These are phyloP conservation scores for Haplographium delicatum DNA, from an alignment of 495 filamentous ascomycete genomes.

Conservation along the genomic window DNA sequence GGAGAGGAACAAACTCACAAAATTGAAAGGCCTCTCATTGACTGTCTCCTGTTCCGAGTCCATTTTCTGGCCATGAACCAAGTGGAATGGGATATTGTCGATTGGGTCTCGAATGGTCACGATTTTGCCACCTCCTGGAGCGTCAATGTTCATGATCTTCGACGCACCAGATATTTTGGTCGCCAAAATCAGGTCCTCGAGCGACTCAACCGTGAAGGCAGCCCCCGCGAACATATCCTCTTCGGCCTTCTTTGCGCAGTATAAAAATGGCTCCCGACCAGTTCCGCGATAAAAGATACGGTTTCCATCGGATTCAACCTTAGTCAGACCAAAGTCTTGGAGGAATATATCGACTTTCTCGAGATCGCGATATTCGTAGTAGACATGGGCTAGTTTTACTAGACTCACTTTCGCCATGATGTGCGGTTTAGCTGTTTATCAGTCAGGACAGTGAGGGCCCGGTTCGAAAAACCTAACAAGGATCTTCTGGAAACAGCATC, in stretches of 20 bases:
- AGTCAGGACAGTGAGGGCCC: too few relatives aligned
- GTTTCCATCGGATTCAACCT: conserved; percentile 37
- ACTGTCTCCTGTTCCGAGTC: conserved; percentile 34
- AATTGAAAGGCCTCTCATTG: conserved; percentile 41
- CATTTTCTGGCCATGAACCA: conserved; percentile 49
- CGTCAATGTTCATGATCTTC: conserved; percentile 44
- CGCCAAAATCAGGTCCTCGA: conserved; percentile 48
- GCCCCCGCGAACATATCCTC: conserved; percentile 49
- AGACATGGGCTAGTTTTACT: conserved; percentile 53
- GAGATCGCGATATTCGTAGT: conserved; percentile 50
- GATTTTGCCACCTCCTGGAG: conserved; percentile 53
- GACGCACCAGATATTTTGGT: conserved; percentile 40
- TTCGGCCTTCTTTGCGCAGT: conserved; percentile 42
- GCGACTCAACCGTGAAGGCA: conserved; percentile 49
- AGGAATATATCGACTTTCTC: conserved; percentile 43
- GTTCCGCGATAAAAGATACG: conserved; percentile 56
- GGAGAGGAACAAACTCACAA: too few relatives aligned
- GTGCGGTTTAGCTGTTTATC: too few relatives aligned
- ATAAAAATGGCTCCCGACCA: conserved; percentile 53
- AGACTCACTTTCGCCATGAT: too few relatives aligned
- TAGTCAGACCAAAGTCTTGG: conserved; percentile 53
- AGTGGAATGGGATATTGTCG: conserved; percentile 53
- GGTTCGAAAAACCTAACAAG: too few relatives aligned
- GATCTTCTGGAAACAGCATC: too few relatives aligned
- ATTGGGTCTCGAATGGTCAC: conserved; percentile 55